Percentiles rank a stretch among this genome's conserved stretches.
Conservation (phyloP, 2,329 filamentous ascomycete species). For the Talaromyces sp. region DNA sequence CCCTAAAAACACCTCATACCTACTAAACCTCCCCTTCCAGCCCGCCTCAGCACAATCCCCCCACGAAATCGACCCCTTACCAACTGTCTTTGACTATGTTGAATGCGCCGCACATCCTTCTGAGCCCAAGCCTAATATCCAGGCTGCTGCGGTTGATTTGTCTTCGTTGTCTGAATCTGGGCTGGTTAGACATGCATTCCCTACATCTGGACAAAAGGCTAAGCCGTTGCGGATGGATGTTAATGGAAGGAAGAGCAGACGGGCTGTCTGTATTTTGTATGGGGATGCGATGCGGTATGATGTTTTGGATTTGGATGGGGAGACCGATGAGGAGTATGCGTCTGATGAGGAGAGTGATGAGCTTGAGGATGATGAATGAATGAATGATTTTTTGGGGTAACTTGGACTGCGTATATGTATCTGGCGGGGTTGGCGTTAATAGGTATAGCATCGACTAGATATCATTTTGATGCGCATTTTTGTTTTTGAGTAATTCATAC, state of each 20-base stretch:
- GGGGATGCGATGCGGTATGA: constrained; percentile 57
- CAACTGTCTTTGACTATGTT: constrained; percentile 23
- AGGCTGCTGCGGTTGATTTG: constrained; percentile 24
- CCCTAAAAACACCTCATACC: constrained; percentile 16
- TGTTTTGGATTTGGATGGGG: constrained; percentile 57
- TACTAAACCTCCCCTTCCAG: constrained; percentile 40
- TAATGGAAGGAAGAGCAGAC: constrained; percentile 58
- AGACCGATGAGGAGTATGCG: constrained; percentile 31
- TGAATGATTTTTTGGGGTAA: neutral
- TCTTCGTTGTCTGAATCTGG: constrained; percentile 18
- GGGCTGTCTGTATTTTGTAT: constrained; percentile 59
- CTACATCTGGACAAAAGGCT: constrained; percentile 45
- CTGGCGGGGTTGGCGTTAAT: no score
- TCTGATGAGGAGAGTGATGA: constrained; percentile 20
- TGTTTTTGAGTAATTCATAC: no score
- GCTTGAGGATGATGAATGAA: neutral
- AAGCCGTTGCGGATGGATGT: constrained; percentile 55
- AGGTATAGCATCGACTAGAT: no score
- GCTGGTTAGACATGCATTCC: constrained; percentile 53
- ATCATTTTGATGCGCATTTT: no score
- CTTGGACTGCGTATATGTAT: no score
- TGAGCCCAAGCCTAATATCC: constrained; percentile 14
- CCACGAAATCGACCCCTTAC: constrained; percentile 9
- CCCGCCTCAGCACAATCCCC: constrained; percentile 11
- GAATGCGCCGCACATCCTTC: constrained; percentile 14